Evolutionary conservation across 805 yeast species (phyloP).

Genomic region (Metschnikowia sp.): DNA sequence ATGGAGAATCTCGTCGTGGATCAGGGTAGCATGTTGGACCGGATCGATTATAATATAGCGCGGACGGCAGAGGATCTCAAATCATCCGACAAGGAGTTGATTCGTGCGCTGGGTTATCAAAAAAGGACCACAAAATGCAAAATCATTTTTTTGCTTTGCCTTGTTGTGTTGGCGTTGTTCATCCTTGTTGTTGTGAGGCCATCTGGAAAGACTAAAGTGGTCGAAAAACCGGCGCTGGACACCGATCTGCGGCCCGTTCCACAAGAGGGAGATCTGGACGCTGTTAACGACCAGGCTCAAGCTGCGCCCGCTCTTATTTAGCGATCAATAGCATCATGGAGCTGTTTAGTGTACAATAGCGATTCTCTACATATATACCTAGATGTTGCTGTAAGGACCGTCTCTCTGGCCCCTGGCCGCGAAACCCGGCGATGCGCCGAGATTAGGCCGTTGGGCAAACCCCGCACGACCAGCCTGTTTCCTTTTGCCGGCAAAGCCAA

Average conservation of each 20-base stretch:
- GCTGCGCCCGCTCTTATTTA: too few relatives aligned
- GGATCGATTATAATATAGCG: slow-evolving; percentile 89
- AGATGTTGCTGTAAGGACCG: slow-evolving; percentile 7
- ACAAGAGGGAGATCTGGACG: background rate
- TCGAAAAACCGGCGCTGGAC: slow-evolving; percentile 16
- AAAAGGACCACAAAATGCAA: slow-evolving; percentile 89
- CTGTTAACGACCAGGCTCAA: too few relatives aligned
- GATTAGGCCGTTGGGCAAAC: background rate
- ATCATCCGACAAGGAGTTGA: slow-evolving; percentile 73
- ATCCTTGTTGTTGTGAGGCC: slow-evolving; percentile 72
- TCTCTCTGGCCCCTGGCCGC: slow-evolving; percentile 3
- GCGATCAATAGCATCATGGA: background rate
- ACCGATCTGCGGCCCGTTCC: slow-evolving; percentile 9
- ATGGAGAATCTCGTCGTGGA: slow-evolving; percentile 89
- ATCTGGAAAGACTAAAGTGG: slow-evolving; percentile 25
- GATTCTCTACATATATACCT: background rate
- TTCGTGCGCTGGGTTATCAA: slow-evolving; percentile 76
- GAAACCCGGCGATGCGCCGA: slow-evolving; percentile 10
- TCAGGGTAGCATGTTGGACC: slow-evolving; percentile 90
- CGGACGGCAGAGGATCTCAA: slow-evolving; percentile 74
- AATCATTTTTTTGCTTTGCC: slow-evolving; percentile 66
- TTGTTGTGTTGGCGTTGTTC: slow-evolving; percentile 69
- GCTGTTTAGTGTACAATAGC: background rate
- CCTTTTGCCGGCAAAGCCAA: slow-evolving; percentile 23
- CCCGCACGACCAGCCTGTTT: slow-evolving; percentile 12